Evolutionary conservation across 352 stramenopile species (phyloP), one percentile per base, ranked within the genome.

Genomic region (Globisporangium barbulae): DNA sequence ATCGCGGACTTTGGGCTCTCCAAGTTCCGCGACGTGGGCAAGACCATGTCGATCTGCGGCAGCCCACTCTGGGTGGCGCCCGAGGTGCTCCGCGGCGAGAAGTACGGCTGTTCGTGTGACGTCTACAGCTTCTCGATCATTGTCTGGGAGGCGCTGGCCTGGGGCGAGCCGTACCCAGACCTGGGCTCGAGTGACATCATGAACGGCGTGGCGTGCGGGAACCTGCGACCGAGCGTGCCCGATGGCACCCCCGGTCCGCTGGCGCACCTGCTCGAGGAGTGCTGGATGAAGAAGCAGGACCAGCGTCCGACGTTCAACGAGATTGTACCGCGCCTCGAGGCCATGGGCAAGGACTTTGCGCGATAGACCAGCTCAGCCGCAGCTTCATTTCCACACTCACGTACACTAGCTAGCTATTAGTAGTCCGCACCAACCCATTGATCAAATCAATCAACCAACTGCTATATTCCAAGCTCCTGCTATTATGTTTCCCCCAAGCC

Each of bases 81-180:
- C 2, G 86, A 93, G 61, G 83, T 95, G 64, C 74, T 93, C 10
- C 76, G 80, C 25, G 83, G 85, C 17, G 85, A 95, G 67, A 92
- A 93, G 63, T 93, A 95, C 59, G 79, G 83, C 59, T 90, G 75
- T 22, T 74, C 85, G 1, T 93, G 84, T 61, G 83, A 95, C 58
- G 83, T 95, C 50, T 95, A 92, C 72, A 93, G 80, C 70, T 95
- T 93, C 65, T 95, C 84, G n/a, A 93, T 95, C 70, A 95, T 93
- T 47, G 81, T 95, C n/a, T 95, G 83, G 83, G 83, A 93, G 56
- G 83, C 76, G 6, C 78, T 95, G 17, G 83, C 80, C 2, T 93
- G 85, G 85, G 78, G 75, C 21, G 83, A 95, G 67, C 85, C 83
- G 25, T 95, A 93, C 67, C 85, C 79, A 10, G 79, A 91, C 47